Base-by-base conservation (phyloP, 257 asterid genomes). In the Anisodus tanguticus region DNA sequence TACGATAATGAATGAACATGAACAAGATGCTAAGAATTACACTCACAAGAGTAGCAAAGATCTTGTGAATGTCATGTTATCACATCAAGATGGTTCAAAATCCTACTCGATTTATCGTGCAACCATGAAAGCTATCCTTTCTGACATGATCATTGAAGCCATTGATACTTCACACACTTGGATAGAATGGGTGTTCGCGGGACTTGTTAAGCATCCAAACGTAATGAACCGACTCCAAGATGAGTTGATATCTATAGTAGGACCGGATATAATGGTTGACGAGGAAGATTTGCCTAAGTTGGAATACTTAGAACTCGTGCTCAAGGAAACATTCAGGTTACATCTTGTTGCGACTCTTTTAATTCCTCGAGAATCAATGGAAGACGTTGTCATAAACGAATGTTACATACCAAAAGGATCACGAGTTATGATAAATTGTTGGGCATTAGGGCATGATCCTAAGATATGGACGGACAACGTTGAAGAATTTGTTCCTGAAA, bases 101-200 rank as follows among this genome's bases (percentile, higher is more conserved):
- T 68, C 81, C 37, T 71, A 53, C 81, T 49, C 17, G 39, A 55
- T 83, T 35, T 81, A 83, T 9, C 39, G 67, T 57, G 54, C 41
- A 69, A 83, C 66, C 81, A 70, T 83, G 57, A 55, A 39, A 70
- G 85, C 85, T 19, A 69, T 83, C 80, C 66, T 83, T 55, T 22
- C 63, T 19, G 81, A 83, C 63, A 83, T 83, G 85, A 69, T 83
- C 2, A 81, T 70, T 49, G 85, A 59, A 37, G 8, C 85, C 58
- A 57, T 83, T 5, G 85, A 83, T 83, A 83, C 85, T 71, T 83
- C 85, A 39, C 15, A 55, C 79, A 71, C 85, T 53, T 69, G 68
- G 79, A 83, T 69, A 31, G 85, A 83, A 57, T 69, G 85, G 85
- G 37, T 41, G 8, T 55, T 83, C 16, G 79, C 85, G 39, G 85